Base-by-base conservation (phyloP, 352 stramenopile species). In the Globisporangium solare region DNA sequence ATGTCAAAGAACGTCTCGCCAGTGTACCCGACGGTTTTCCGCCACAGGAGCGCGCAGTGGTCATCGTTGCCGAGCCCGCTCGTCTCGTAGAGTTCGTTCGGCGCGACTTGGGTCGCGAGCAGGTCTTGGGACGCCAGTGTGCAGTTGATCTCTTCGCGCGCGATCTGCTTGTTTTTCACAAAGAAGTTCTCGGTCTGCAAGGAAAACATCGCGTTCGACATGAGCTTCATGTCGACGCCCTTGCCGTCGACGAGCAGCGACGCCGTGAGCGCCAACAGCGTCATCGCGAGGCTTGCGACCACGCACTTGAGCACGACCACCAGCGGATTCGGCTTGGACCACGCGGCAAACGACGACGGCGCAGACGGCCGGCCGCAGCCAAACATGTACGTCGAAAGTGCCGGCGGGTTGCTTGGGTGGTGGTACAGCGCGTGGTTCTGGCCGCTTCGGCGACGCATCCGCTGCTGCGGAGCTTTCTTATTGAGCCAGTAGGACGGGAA, bases 121-220 rank as follows among this genome's bases (percentile, higher is more conserved):
- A 88, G 59, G 6, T 59, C 72, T 15, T 58, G 54, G 1, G 74
- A 86, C 22, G 78, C 78, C n/a, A 62, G 32, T 1, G 73, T 83
- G 58, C 78, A 89, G 53, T 88, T 88, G 41, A 89, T 86, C 42
- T 80, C 73, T 41, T 84, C 73, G 43, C 66, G 67, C 21, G 71
- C 65, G 7, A 68, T 59, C 10, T 50, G 56, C n/a, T 61, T 79
- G 2, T 67, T 65, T 6, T 64, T 66, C 1, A 75, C 52, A 18
- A 88, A 83, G 24, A 89, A 84, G 2, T 65, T 65, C 47, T 89
- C 79, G 0, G 71, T 65, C 51, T 89, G 65, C 6, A 89, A 60
- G 0, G 74, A 59, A 47, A 86, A 86, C 73, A 86, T 76, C 11
- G 79, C 69, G 48, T 89, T 89, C 42, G 79, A 70, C 79, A 89